phyloP scores from a whole-genome alignment of 257 asterid species.

The Anisodus tanguticus region DNA sequence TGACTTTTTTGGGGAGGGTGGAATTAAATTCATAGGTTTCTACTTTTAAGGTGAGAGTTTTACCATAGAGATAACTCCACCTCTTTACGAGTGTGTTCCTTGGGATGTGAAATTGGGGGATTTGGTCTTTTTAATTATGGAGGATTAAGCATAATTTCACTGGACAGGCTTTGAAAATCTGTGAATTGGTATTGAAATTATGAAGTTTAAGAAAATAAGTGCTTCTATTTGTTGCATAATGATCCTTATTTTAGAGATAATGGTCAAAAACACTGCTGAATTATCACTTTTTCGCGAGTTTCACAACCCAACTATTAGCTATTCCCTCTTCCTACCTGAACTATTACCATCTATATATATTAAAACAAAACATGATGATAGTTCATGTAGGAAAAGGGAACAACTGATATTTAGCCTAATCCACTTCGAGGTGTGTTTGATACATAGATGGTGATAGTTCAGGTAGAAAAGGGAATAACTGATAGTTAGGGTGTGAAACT shows the following conservation, averaged over 20 bases:
- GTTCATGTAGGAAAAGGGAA: neutral
- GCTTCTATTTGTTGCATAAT: neutral
- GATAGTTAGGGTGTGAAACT: no score
- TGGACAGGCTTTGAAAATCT: neutral
- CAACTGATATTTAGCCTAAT: no score
- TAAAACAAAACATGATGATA: neutral
- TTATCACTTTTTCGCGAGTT: no score
- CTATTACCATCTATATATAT: no score
- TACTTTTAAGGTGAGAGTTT: neutral
- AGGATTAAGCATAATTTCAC: neutral
- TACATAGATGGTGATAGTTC: no score
- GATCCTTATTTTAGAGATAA: neutral
- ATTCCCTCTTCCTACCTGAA: no score
- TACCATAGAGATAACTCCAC: neutral
- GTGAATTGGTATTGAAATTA: neutral
- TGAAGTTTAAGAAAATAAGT: neutral
- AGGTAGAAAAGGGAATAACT: no score
- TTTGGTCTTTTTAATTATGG: neutral
- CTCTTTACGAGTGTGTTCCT: neutral
- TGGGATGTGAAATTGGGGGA: neutral
- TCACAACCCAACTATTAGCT: no score
- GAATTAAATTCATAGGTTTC: no score
- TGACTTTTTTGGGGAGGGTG: neutral
- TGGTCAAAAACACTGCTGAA: no score
- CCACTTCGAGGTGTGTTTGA: no score